Evolutionary conservation across 306 rosid genomes (phyloP).

Genomic region (Canavalia gladiata): DNA sequence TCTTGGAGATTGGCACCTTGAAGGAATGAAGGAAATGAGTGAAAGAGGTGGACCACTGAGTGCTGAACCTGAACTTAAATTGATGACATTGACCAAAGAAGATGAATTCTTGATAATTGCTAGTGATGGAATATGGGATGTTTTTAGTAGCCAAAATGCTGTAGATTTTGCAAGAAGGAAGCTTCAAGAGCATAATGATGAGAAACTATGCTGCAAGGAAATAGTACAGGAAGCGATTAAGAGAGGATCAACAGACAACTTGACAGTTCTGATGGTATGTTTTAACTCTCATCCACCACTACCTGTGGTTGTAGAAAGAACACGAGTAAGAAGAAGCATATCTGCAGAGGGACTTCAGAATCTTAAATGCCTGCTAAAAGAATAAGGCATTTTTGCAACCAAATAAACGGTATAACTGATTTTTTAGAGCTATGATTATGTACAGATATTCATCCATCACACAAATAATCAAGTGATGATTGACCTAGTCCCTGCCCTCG

Average conservation of each 20-base stretch:
- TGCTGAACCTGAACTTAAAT: slow-evolving; percentile 90
- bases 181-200: slow-evolving; percentile 92
- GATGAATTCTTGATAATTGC: slow-evolving; percentile 92
- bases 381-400: slow-evolving; percentile 46
- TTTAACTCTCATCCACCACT: slow-evolving; percentile 87
- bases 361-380: slow-evolving; percentile 67
- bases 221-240: slow-evolving; percentile 82
- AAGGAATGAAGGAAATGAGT: slow-evolving; percentile 82
- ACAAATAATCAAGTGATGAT: slow-evolving; percentile 20
- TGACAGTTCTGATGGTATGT: slow-evolving; percentile 83
- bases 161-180: slow-evolving; percentile 80
- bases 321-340: slow-evolving; percentile 81
- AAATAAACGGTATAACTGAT: background rate
- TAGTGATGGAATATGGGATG: slow-evolving; percentile 95
- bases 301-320: slow-evolving; percentile 63
- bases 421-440: slow-evolving; percentile 46
- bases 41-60: slow-evolving; percentile 83
- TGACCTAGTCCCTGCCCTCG: slow-evolving; percentile 18
- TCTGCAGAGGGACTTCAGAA: slow-evolving; percentile 90
- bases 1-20: slow-evolving; percentile 93
- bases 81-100: slow-evolving; percentile 72
- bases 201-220: slow-evolving; percentile 80
- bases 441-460: slow-evolving; percentile 50
- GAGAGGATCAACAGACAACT: slow-evolving; percentile 78
- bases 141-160: slow-evolving; percentile 81